phyloP scores from a whole-genome alignment of 768 basidiomycete species.

The Suillus bovinus region DNA sequence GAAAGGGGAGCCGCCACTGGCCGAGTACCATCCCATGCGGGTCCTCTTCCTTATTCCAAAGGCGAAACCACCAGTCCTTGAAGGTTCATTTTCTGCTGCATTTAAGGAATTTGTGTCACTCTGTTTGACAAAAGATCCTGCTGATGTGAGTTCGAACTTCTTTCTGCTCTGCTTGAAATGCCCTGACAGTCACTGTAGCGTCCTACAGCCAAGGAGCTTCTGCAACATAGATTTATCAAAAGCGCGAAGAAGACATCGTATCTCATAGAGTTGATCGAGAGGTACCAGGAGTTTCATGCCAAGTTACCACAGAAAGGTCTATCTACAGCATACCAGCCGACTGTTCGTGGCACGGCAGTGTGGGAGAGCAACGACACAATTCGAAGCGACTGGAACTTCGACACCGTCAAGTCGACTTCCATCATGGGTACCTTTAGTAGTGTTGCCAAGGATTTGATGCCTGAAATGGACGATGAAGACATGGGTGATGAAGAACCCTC shows the following conservation, averaged over 20 bases:
- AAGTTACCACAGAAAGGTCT: constrained; percentile 57
- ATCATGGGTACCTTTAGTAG: constrained; percentile 79
- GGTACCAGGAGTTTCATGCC: constrained; percentile 75
- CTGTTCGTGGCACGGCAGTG: constrained; percentile 54
- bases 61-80: constrained; percentile 88
- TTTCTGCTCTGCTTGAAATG: neutral
- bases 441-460: constrained; percentile 68
- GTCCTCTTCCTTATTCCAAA: constrained; percentile 98
- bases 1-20: constrained; percentile 93
- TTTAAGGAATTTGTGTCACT: constrained; percentile 93
- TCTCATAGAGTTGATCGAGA: constrained; percentile 86
- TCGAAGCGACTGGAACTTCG: constrained; percentile 95
- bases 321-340: constrained; percentile 53
- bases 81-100: constrained; percentile 77
- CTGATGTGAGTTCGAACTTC: constrained; percentile 48
- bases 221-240: constrained; percentile 92
- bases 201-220: constrained; percentile 86
- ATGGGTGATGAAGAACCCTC: constrained; percentile 38
- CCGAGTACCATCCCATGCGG: constrained; percentile 98
- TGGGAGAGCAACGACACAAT: constrained; percentile 80
- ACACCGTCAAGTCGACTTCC: constrained; percentile 71
- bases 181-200: constrained; percentile 52
- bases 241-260: constrained; percentile 79
- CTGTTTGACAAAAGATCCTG: constrained; percentile 93
- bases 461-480: constrained; percentile 60